These are phyloP conservation scores for Metschnikowia continentalis DNA, from an alignment of 805 yeast genomes.

Conservation along the genomic window DNA sequence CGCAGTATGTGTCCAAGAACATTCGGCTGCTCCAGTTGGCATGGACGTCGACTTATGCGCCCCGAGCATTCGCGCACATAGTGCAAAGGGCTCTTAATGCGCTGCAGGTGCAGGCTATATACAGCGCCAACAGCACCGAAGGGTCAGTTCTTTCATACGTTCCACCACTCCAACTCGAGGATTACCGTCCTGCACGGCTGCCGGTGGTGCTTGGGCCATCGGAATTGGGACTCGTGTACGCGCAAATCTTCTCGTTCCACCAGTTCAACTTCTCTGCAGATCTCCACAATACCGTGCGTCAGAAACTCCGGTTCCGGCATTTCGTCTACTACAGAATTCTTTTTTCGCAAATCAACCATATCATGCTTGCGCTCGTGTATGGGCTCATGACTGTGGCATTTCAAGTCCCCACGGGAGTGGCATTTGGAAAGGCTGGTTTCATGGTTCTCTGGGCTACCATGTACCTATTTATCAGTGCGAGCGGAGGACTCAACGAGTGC, in stretches of 20 bases:
- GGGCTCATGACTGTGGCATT: constrained; percentile 30
- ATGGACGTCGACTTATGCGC: constrained; percentile 24
- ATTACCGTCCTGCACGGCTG: constrained; percentile 19
- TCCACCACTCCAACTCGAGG: constrained; percentile 22
- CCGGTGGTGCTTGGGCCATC: constrained; percentile 30
- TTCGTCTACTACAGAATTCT: constrained; percentile 26
- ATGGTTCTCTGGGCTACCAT: constrained; percentile 31
- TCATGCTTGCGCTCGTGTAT: constrained; percentile 28
- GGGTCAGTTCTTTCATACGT: constrained; percentile 17
- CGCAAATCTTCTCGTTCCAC: constrained; percentile 30
- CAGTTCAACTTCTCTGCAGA: constrained; percentile 32
- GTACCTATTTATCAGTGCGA: constrained; percentile 26
- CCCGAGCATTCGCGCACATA: constrained; percentile 18
- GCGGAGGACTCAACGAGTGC: constrained; percentile 27
- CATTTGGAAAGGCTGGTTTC: constrained; percentile 32
- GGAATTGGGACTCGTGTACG: constrained; percentile 31
- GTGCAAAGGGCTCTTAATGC: constrained; percentile 10
- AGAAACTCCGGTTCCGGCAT: constrained; percentile 21
- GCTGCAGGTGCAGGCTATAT: constrained; percentile 13
- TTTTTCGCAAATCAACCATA: constrained; percentile 28
- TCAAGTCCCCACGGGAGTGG: constrained; percentile 21
- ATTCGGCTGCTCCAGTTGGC: constrained; percentile 14
- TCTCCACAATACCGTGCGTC: constrained; percentile 20
- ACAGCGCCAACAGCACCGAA: constrained; percentile 12
- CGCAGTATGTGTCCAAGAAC: constrained; percentile 32